Percentiles rank a stretch among this genome's conserved stretches.
Evolutionary conservation across 768 basidiomycete species (phyloP).

Genomic region (Kondoa malvinella): DNA sequence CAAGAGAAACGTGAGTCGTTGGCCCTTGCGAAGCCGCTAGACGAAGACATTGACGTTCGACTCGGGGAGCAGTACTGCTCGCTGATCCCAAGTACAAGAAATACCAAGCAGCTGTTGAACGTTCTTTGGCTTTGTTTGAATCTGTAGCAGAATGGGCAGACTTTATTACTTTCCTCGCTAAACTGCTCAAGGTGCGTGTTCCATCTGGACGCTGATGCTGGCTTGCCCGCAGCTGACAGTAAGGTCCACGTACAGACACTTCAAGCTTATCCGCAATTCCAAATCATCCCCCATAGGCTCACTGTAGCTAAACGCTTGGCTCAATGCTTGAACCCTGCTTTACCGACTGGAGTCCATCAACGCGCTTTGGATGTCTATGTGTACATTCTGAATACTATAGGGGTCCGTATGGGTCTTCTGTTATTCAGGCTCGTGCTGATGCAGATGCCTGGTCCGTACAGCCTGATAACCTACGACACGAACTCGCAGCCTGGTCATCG

Average conservation of each 20-base stretch:
- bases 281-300: slow-evolving; percentile 86
- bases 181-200: slow-evolving; percentile 24
- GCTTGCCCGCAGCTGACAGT: background rate
- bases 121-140: slow-evolving; percentile 79
- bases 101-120: slow-evolving; percentile 49
- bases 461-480: slow-evolving; percentile 70
- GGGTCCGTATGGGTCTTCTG: slow-evolving; percentile 40
- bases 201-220: background rate
- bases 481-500: slow-evolving; percentile 82
- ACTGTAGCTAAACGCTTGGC: slow-evolving; percentile 85
- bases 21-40: background rate
- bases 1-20: background rate
- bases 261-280: slow-evolving; percentile 82
- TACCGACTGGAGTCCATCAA: slow-evolving; percentile 93
- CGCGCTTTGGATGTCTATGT: slow-evolving; percentile 86
- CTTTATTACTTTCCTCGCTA: slow-evolving; percentile 74
- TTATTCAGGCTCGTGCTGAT: background rate
- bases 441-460: slow-evolving; percentile 33
- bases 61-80: background rate
- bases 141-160: slow-evolving; percentile 98
- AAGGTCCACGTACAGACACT: slow-evolving; percentile 64
- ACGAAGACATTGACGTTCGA: background rate
- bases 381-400: slow-evolving; percentile 76
- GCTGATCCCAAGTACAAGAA: background rate
- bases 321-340: slow-evolving; percentile 92